Evolutionary conservation across 1,139 yeast genomes (phyloP).

Genomic region (Scheffersomyces stambukii): DNA sequence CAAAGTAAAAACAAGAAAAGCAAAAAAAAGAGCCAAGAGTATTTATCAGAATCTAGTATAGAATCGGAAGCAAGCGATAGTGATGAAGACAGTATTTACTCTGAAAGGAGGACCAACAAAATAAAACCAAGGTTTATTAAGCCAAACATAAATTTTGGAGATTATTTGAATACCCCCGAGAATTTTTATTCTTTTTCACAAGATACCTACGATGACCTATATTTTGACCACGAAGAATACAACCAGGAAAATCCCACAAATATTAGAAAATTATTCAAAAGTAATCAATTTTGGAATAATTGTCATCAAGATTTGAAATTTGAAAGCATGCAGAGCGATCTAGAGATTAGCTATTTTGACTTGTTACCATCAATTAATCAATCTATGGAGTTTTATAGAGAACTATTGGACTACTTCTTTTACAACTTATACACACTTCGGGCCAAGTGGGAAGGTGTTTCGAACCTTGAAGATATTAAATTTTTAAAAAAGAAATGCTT

Average conservation of each 20-base stretch:
- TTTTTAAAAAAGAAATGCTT: conserved; percentile 17
- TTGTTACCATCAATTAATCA: conserved; percentile 26
- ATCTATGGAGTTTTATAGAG: conserved; percentile 21
- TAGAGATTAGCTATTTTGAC: conserved; percentile 20
- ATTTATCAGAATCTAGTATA: too few relatives aligned
- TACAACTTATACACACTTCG: conserved; percentile 12
- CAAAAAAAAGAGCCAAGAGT: too few relatives aligned
- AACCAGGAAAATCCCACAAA: neutral
- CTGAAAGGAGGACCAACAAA: too few relatives aligned
- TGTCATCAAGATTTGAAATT: conserved; percentile 31
- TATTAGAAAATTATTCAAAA: conserved; percentile 12
- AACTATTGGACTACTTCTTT: conserved; percentile 28
- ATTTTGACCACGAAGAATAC: conserved; percentile 1
- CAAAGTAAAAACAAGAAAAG: too few relatives aligned
- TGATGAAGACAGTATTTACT: neutral
- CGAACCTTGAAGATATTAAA: conserved; percentile 14
- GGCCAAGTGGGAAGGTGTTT: conserved; percentile 11
- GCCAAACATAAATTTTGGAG: too few relatives aligned
- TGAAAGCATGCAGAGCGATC: conserved; percentile 16
- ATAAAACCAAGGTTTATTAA: too few relatives aligned
- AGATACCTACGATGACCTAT: neutral
- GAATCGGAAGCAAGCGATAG: too few relatives aligned
- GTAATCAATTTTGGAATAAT: conserved; percentile 29
- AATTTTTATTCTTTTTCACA: too few relatives aligned
- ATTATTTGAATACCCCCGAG: too few relatives aligned